Evolutionary conservation across 768 basidiomycete species (phyloP).

Genomic region (Fibroporia radiculosa): DNA sequence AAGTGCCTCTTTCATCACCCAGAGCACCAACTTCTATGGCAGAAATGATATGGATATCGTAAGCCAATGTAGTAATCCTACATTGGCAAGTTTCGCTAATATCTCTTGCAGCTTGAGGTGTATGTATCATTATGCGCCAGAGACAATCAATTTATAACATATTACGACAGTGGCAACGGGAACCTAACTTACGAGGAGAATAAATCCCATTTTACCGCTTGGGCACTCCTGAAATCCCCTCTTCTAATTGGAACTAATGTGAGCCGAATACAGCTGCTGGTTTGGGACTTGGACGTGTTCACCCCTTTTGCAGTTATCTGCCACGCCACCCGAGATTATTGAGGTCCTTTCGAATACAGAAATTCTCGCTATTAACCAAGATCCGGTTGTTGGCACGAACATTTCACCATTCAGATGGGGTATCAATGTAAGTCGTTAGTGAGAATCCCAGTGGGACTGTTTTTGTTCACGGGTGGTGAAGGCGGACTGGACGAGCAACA

Average conservation of each 20-base stretch:
- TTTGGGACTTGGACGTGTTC: neutral
- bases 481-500: slow-evolving; percentile 29
- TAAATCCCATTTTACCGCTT: slow-evolving; percentile 66
- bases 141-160: neutral
- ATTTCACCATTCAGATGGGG: slow-evolving; percentile 67
- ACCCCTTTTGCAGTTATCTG: slow-evolving; percentile 36
- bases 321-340: slow-evolving; percentile 41
- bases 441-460: neutral
- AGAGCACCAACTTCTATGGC: slow-evolving; percentile 61
- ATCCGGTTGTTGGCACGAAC: slow-evolving; percentile 50
- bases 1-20: slow-evolving; percentile 59
- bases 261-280: no score
- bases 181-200: slow-evolving; percentile 54
- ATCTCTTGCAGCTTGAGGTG: slow-evolving; percentile 12
- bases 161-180: slow-evolving; percentile 50
- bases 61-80: slow-evolving; percentile 5
- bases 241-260: slow-evolving; percentile 51
- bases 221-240: slow-evolving; percentile 66
- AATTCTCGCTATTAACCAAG: slow-evolving; percentile 64
- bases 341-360: slow-evolving; percentile 55
- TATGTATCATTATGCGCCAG: neutral
- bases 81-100: neutral
- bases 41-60: slow-evolving; percentile 67
- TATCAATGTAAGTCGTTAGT: slow-evolving; percentile 39
- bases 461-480: slow-evolving; percentile 7